phyloP scores from a whole-genome alignment of 2,329 filamentous ascomycete genomes.

The Rugonectria rugulosa region DNA sequence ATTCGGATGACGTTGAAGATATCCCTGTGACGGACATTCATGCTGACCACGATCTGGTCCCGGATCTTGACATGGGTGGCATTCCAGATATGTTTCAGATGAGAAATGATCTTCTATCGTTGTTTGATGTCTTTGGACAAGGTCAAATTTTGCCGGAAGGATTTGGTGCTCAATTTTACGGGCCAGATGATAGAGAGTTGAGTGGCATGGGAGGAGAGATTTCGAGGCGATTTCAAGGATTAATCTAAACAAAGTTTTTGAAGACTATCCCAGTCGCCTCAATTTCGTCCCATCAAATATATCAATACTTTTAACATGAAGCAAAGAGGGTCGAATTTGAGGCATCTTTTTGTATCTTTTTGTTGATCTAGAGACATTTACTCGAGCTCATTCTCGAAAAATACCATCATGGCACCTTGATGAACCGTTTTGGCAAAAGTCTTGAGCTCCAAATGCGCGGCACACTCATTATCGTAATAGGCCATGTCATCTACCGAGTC shows the following conservation, averaged over 20 bases:
- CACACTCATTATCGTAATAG: slow-evolving; percentile 63
- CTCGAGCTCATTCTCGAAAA: slow-evolving; percentile 47
- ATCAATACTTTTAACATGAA: no score
- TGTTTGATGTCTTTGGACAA: slow-evolving; percentile 47
- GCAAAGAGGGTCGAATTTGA: no score
- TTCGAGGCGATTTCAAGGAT: slow-evolving; percentile 42
- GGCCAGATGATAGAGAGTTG: slow-evolving; percentile 18
- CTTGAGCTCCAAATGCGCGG: slow-evolving; percentile 43
- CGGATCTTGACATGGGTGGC: slow-evolving; percentile 18
- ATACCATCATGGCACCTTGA: slow-evolving; percentile 59
- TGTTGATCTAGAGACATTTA: slow-evolving; percentile 5
- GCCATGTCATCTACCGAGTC: slow-evolving; percentile 64
- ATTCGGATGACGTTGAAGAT: neutral
- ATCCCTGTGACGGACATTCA: slow-evolving; percentile 24
- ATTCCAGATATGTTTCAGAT: slow-evolving; percentile 46
- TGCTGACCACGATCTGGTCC: slow-evolving; percentile 16
- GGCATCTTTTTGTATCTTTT: slow-evolving; percentile 31
- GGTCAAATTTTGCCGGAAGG: slow-evolving; percentile 34
- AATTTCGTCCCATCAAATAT: no score
- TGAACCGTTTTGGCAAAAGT: slow-evolving; percentile 42
- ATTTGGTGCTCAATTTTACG: slow-evolving; percentile 19
- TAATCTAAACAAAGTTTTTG: slow-evolving; percentile 38
- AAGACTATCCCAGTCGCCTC: no score
- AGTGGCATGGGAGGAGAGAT: slow-evolving; percentile 40
- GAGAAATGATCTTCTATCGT: slow-evolving; percentile 44